Conservation (phyloP, 345 rosid genomes). For the Eucalyptus sp. region DNA sequence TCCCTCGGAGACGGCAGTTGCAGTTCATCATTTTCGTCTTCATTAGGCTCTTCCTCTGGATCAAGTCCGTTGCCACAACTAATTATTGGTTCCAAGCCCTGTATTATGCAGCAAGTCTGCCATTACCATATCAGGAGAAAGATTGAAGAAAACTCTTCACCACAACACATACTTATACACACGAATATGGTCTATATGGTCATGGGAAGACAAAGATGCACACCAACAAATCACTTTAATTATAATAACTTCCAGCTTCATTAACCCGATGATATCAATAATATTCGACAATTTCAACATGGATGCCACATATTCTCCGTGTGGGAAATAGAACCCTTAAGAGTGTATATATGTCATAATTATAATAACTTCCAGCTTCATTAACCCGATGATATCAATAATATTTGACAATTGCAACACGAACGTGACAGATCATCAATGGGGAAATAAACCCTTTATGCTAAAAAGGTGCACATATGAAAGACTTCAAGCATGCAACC, state of each 20-base stretch:
- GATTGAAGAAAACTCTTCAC: neutral
- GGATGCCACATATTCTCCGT: fast-evolving
- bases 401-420: neutral
- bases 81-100: slow-evolving; percentile 24
- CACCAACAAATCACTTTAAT: neutral
- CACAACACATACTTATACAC: neutral
- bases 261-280: neutral
- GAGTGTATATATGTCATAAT: neutral
- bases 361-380: neutral
- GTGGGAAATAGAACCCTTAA: neutral
- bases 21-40: neutral
- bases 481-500: neutral
- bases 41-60: neutral
- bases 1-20: neutral
- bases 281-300: too few species aligned
- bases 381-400: too few species aligned
- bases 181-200: neutral
- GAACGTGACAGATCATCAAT: neutral
- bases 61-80: neutral
- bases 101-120: neutral
- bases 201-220: neutral
- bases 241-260: neutral
- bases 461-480: neutral
- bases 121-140: neutral
- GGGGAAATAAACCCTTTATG: neutral